Conservation (phyloP, 1,284 basidiomycete genomes). For the Rugosomyces carneus region DNA sequence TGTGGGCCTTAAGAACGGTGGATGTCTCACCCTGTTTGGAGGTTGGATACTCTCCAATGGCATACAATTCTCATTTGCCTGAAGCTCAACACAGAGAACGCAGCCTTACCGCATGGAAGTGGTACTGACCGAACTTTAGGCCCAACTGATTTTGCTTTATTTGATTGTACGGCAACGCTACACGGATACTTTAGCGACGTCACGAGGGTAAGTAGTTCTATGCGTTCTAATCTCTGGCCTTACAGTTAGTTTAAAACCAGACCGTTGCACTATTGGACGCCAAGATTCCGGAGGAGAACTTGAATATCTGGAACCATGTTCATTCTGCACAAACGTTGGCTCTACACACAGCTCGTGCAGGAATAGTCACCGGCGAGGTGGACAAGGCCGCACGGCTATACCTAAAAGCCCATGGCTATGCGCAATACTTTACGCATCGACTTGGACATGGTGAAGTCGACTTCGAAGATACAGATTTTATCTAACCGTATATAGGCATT, state of each 20-base stretch:
- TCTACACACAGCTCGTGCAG: constrained; percentile 40
- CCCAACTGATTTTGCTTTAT: constrained; percentile 63
- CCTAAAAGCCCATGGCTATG: constrained; percentile 44
- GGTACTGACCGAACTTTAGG: constrained; percentile 62
- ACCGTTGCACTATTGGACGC: constrained; percentile 64
- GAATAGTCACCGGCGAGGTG: constrained; percentile 47
- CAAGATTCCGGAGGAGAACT: constrained; percentile 47
- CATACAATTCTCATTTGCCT: background rate
- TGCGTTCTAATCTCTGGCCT: background rate
- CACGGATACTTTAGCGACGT: constrained; percentile 76
- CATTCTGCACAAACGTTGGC: constrained; percentile 60
- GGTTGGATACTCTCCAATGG: constrained; percentile 36
- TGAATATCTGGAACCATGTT: constrained; percentile 63
- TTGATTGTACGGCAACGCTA: constrained; percentile 68
- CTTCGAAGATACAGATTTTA: background rate
- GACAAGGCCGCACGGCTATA: constrained; percentile 62
- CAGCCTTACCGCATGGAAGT: constrained; percentile 78
- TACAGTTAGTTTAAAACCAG: constrained; percentile 28
- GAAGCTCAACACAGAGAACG: constrained; percentile 54
- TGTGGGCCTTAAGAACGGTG: constrained; percentile 53
- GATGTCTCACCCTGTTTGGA: constrained; percentile 71
- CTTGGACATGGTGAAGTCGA: constrained; percentile 59
- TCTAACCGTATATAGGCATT: constrained; percentile 46
- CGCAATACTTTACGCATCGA: constrained; percentile 72
- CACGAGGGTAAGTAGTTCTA: constrained; percentile 51